phyloP scores from a whole-genome alignment of 164 flowering plant species.

The Buxus sempervirens region DNA sequence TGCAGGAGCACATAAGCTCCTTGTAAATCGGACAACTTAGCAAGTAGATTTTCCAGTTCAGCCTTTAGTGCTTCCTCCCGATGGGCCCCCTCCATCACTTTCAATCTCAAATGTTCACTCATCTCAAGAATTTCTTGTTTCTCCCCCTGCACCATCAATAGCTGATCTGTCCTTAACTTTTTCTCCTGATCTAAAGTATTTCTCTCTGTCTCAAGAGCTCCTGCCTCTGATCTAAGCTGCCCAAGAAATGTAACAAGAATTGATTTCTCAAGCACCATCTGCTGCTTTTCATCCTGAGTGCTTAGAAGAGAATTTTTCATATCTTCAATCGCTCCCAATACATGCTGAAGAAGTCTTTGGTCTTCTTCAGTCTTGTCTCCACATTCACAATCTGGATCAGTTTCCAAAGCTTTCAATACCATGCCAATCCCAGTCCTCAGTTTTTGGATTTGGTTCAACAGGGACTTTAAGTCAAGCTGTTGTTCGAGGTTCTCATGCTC shows the following conservation, averaged over 20 bases:
- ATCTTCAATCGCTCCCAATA: conserved; percentile 37
- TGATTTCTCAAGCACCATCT: conserved; percentile 59
- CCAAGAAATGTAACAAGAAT: conserved; percentile 53
- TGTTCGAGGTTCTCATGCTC: conserved; percentile 66
- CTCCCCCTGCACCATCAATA: conserved; percentile 39
- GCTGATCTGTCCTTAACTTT: conserved; percentile 25
- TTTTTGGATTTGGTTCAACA: conserved; percentile 53
- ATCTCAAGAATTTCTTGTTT: conserved; percentile 45
- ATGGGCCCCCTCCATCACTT: conserved; percentile 29
- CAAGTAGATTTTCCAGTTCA: conserved; percentile 30
- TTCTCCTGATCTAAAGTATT: conserved; percentile 31
- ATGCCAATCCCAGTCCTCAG: conserved; percentile 48
- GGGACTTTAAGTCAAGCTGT: conserved; percentile 56
- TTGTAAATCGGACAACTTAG: conserved; percentile 33
- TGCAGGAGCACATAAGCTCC: conserved; percentile 26
- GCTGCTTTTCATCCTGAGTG: conserved; percentile 55
- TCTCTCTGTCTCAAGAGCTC: conserved; percentile 38
- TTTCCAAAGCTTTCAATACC: conserved; percentile 50
- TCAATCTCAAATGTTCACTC: conserved; percentile 34
- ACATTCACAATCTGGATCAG: conserved; percentile 21
- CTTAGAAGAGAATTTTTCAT: conserved; percentile 33
- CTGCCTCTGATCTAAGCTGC: conserved; percentile 41
- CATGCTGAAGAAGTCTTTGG: conserved; percentile 27
- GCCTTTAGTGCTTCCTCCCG: conserved; percentile 23
- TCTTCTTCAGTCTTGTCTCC: conserved; percentile 29